phyloP scores from a whole-genome alignment of 2,329 filamentous ascomycete genomes.

The Fusarium tjaetaba region DNA sequence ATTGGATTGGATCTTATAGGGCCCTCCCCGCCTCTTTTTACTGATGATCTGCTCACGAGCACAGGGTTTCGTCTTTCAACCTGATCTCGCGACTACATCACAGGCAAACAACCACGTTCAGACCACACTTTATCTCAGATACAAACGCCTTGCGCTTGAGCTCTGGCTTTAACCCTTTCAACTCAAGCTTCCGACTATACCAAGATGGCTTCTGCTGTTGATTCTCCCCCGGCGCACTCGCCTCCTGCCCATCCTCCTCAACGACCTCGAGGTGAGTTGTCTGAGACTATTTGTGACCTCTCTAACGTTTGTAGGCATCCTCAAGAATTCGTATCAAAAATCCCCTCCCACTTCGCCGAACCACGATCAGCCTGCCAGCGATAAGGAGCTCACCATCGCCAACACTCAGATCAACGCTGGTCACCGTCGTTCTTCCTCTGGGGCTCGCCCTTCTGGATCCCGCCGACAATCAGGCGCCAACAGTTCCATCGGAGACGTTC shows the following conservation, averaged over 20 bases:
- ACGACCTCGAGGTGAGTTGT: constrained; percentile 57
- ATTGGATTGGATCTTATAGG: constrained; percentile 38
- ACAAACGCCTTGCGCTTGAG: constrained; percentile 10
- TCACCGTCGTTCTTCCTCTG: constrained; percentile 81
- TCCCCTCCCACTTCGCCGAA: constrained; percentile 64
- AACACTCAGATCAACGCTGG: constrained; percentile 97
- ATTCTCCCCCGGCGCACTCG: constrained; percentile 53
- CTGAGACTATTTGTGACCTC: not conserved
- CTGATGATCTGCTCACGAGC: constrained; percentile 38
- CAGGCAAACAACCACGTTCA: constrained; percentile 22
- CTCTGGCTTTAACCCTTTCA: constrained; percentile 27
- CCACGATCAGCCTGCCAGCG: constrained; percentile 59
- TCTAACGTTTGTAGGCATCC: constrained; percentile 73
- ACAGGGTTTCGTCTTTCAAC: constrained; percentile 30
- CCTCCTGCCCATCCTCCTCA: constrained; percentile 54
- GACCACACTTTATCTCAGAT: not conserved
- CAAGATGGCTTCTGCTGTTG: constrained; percentile 55
- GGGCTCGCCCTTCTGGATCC: constrained; percentile 69
- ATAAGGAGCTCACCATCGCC: constrained; percentile 90
- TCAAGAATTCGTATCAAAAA: constrained; percentile 85
- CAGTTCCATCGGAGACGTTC: constrained; percentile 53
- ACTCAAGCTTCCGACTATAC: constrained; percentile 23
- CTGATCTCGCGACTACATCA: constrained; percentile 37
- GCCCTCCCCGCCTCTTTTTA: constrained; percentile 27
- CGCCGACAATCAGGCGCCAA: constrained; percentile 73